Conservation (phyloP, 108 stramenopile genomes). For the Nitzschia palea region DNA sequence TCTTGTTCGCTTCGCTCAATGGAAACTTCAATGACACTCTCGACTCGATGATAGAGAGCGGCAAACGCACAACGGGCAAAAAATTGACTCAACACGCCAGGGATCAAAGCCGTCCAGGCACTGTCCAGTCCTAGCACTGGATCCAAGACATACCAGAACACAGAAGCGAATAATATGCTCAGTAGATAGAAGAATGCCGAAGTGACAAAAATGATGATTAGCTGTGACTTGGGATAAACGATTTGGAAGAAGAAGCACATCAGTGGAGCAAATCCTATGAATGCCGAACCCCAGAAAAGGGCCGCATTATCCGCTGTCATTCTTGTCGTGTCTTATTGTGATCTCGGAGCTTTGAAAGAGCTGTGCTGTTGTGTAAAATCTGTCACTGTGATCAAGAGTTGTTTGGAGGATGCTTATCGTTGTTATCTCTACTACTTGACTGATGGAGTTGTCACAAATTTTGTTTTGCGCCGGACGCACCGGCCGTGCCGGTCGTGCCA, state of each 20-base stretch:
- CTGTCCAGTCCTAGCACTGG: slow-evolving; percentile 32
- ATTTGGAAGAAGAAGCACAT: slow-evolving; percentile 68
- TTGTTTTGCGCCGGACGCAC: too few relatives aligned
- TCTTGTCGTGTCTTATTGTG: neutral
- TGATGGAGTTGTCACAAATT: too few relatives aligned
- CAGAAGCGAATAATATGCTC: slow-evolving; percentile 41
- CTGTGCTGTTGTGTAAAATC: too few relatives aligned
- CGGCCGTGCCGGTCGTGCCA: too few relatives aligned
- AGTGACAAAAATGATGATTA: slow-evolving; percentile 70
- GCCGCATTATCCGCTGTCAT: slow-evolving; percentile 50
- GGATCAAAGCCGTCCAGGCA: slow-evolving; percentile 48
- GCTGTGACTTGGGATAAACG: slow-evolving; percentile 69
- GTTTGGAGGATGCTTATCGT: too few relatives aligned
- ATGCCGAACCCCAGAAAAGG: slow-evolving; percentile 57
- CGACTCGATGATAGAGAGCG: slow-evolving; percentile 67
- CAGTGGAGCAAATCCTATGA: slow-evolving; percentile 79
- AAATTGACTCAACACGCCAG: slow-evolving; percentile 66
- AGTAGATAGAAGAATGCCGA: slow-evolving; percentile 74
- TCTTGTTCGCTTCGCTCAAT: slow-evolving; percentile 36
- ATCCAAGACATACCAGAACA: slow-evolving; percentile 62
- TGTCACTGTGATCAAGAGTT: too few relatives aligned
- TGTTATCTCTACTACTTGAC: too few relatives aligned
- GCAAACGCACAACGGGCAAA: slow-evolving; percentile 62
- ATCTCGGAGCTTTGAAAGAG: too few relatives aligned
- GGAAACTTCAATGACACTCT: slow-evolving; percentile 65